A percentile compares a stretch with the other conserved stretches of the same genome.
phyloP scores from a whole-genome alignment of 2,329 filamentous ascomycete genomes.

The Colletotrichum gloeosporioides region DNA sequence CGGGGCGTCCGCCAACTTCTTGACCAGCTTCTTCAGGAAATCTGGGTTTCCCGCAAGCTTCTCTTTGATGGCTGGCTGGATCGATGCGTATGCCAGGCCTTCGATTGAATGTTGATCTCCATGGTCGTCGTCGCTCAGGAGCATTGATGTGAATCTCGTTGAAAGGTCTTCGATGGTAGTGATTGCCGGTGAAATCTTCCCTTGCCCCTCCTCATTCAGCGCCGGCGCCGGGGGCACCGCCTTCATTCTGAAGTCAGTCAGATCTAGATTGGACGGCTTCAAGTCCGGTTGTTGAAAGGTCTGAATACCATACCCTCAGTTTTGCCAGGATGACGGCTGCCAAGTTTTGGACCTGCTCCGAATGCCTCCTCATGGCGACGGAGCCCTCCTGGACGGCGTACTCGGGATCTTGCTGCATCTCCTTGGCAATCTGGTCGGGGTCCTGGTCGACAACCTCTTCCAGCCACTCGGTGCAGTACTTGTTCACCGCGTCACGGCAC shows the following conservation, averaged over 20 bases:
- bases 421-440: conserved; percentile 58
- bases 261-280: conserved; percentile 24
- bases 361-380: conserved; percentile 66
- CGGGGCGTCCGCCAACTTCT: conserved; percentile 61
- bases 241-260: conserved; percentile 59
- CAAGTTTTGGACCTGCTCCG: conserved; percentile 64
- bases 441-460: conserved; percentile 81
- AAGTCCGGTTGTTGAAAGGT: conserved; percentile 20
- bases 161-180: conserved; percentile 72
- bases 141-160: conserved; percentile 69
- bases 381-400: conserved; percentile 65
- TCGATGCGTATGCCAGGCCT: conserved; percentile 88
- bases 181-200: conserved; percentile 56
- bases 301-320: conserved; percentile 57
- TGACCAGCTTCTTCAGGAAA: conserved; percentile 74
- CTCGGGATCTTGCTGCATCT: conserved; percentile 57
- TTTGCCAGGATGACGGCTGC: conserved; percentile 82
- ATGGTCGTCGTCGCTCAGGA: conserved; percentile 62
- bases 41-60: conserved; percentile 70
- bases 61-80: conserved; percentile 87
- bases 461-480: conserved; percentile 87
- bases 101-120: conserved; percentile 78
- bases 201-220: conserved; percentile 42
- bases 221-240: conserved; percentile 54
- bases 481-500: conserved; percentile 83